A percentile compares a stretch with the other conserved stretches of the same genome.
phyloP scores from a whole-genome alignment of 306 rosid genomes.

The Castanea crenata region DNA sequence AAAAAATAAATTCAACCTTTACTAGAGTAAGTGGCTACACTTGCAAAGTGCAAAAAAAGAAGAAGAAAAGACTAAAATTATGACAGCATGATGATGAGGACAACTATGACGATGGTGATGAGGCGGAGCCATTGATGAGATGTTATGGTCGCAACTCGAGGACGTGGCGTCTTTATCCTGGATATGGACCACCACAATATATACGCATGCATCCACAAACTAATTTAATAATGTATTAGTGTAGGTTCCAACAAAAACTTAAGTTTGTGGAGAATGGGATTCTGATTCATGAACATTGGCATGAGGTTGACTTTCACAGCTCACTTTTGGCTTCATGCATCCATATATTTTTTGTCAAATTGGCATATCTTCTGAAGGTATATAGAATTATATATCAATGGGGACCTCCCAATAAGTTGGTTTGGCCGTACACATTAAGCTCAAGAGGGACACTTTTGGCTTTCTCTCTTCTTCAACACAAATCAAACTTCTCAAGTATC shows the following conservation, averaged over 20 bases:
- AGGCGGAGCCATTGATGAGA: conserved; percentile 31
- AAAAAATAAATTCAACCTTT: background rate
- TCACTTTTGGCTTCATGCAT: conserved; percentile 36
- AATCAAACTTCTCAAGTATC: conserved; percentile 18
- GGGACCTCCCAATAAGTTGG: background rate
- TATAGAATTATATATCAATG: background rate
- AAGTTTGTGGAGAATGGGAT: conserved; percentile 63
- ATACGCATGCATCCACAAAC: background rate
- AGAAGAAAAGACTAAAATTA: background rate
- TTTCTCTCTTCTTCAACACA: conserved; percentile 4
- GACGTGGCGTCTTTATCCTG: conserved; percentile 44
- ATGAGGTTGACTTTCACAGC: conserved; percentile 20
- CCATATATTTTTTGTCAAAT: conserved; percentile 21
- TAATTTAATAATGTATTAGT: background rate
- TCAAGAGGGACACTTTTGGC: conserved; percentile 4
- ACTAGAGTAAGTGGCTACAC: background rate
- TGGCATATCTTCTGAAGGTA: background rate
- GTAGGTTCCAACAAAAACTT: conserved; percentile 26
- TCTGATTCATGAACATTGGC: conserved; percentile 31
- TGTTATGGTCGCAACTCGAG: conserved; percentile 32
- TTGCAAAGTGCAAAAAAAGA: background rate
- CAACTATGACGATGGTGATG: conserved; percentile 22
- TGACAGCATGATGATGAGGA: conserved; percentile 6
- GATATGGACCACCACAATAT: conserved; percentile 22
- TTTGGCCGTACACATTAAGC: conserved; percentile 25